Base-by-base conservation (phyloP, 2,329 filamentous ascomycete species). In the Diaporthe nobilis region DNA sequence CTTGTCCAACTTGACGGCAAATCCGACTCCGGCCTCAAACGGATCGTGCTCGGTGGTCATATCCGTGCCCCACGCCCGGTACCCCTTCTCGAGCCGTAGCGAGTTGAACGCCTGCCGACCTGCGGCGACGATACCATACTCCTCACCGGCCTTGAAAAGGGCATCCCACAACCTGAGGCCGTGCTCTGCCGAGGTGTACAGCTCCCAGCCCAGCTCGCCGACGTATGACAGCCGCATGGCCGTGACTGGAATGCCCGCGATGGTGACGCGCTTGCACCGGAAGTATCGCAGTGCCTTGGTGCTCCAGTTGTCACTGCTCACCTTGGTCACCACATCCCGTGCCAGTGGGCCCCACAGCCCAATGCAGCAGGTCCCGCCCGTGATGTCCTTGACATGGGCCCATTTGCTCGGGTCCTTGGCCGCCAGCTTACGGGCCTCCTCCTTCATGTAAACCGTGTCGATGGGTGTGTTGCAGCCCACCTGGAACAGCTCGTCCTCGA, bases 301-400 rank as follows among this genome's bases (percentile, higher is more conserved):
- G 8, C 82, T 82, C 73, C 89, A 86, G 79, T 90, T 87, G 44
- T 88, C 87, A 0, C 81, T 77, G 77, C 83, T 88, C 75, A 89
- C 81, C 0, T 80, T 79, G 6, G 81, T 78, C 51, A 92, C 85
- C 0, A 92, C 87, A 2, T 90, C 86, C 5, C 85, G 83, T 0
- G 90, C 85, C 15, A 84, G 85, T 60, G 91, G 91, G 0, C 91
- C 91, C 90, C 91, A 93, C 22, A 93, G 87, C 0, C 91, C 91
- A 28, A 93, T 85, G 75, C 88, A 89, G 79, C 90, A 92, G 0
- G 90, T 92, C 4, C 86, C 87, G 1, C 89, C 88, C 0, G 91
- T 93, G 60, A 92, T 85, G 57, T 93, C 91, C 44, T 88, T 87
- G 0, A 92, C 88, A 22, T 89, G 85, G 0, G 86, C 87, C 82